Percentiles rank a stretch among this genome's conserved stretches.
Conservation (phyloP, 345 rosid genomes). For the Acer saccharum region DNA sequence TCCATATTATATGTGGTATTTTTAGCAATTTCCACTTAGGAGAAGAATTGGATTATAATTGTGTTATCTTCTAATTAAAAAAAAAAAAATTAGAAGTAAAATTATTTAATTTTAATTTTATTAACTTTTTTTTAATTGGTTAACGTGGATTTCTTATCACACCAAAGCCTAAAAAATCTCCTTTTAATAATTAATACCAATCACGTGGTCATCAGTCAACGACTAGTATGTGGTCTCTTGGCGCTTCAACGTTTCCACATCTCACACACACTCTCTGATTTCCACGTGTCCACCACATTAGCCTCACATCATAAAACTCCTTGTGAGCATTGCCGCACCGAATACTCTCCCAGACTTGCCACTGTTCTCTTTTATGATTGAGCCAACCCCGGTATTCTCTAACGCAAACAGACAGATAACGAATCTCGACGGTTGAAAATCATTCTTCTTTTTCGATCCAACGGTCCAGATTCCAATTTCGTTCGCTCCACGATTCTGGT, state of each 20-base stretch:
- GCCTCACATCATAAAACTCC: background rate
- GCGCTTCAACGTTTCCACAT: background rate
- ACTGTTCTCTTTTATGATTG: background rate
- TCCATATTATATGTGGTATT: too few relatives aligned
- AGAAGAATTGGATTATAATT: too few relatives aligned
- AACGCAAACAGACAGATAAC: background rate
- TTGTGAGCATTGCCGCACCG: background rate
- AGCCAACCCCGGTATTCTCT: background rate
- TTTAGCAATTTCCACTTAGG: too few relatives aligned
- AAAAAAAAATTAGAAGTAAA: background rate
- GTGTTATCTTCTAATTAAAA: too few relatives aligned
- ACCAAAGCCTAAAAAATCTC: slow-evolving; percentile 9
- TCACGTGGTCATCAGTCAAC: slow-evolving; percentile 3
- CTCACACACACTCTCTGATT: background rate
- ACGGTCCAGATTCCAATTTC: slow-evolving; percentile 35
- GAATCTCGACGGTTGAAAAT: background rate
- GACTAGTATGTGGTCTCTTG: background rate
- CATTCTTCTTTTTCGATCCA: slow-evolving; percentile 11
- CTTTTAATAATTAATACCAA: background rate
- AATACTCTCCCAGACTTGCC: background rate
- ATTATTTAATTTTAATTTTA: background rate
- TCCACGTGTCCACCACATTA: background rate
- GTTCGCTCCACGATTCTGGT: slow-evolving; percentile 17
- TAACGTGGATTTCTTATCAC: background rate
- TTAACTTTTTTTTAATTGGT: background rate